These are phyloP conservation scores for Saccharomycodes ludwigii DNA, from an alignment of 805 yeast species.

Conservation along the genomic window DNA sequence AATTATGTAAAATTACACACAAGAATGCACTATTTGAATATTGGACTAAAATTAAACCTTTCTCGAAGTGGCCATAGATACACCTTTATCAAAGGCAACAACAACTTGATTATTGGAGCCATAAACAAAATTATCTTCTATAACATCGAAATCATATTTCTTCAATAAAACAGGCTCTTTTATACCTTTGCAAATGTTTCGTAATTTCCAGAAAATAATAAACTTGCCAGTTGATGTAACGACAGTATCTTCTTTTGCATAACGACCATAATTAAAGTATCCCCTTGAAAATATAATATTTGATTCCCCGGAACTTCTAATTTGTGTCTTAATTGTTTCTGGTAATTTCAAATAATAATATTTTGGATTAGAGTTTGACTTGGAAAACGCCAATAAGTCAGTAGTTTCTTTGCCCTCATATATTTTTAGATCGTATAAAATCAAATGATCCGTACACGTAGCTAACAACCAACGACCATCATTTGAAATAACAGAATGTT, in stretches of 20 bases:
- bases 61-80: slow-evolving; percentile 42
- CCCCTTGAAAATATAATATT: slow-evolving; percentile 58
- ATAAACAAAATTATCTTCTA: slow-evolving; percentile 69
- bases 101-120: slow-evolving; percentile 62
- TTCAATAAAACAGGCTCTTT: slow-evolving; percentile 49
- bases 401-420: slow-evolving; percentile 44
- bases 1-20: no score
- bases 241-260: slow-evolving; percentile 53
- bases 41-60: no score
- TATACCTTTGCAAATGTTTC: slow-evolving; percentile 41
- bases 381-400: slow-evolving; percentile 58
- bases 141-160: slow-evolving; percentile 45
- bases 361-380: slow-evolving; percentile 50
- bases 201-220: slow-evolving; percentile 69
- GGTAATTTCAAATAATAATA: slow-evolving; percentile 55
- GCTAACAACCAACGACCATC: slow-evolving; percentile 78
- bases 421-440: slow-evolving; percentile 56
- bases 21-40: no score
- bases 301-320: slow-evolving; percentile 35
- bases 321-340: slow-evolving; percentile 61
- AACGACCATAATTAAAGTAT: slow-evolving; percentile 61
- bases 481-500: slow-evolving; percentile 57
- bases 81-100: slow-evolving; percentile 65
- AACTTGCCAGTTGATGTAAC: slow-evolving; percentile 75
- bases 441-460: slow-evolving; percentile 60